Evolutionary conservation across 2,329 filamentous ascomycete genomes (phyloP).

Genomic region (Xylaria arbuscula): DNA sequence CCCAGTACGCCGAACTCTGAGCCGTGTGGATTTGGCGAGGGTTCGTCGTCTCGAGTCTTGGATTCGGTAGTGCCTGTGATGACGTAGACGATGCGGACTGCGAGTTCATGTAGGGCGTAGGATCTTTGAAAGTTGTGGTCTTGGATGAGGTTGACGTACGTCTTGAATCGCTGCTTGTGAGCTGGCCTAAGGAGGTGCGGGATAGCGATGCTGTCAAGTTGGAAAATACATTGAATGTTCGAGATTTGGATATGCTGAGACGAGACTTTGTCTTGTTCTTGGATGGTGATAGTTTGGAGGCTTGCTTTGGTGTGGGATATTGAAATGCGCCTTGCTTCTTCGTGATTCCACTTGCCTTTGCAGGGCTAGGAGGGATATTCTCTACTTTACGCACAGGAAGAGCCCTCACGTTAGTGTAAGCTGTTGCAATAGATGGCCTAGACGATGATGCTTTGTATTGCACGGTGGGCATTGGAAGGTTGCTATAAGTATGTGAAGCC

Average conservation of each 20-base stretch:
- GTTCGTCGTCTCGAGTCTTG: conserved; percentile 25
- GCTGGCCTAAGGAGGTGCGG: conserved; percentile 50
- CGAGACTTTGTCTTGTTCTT: conserved; percentile 34
- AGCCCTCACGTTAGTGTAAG: conserved; percentile 32
- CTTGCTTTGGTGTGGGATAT: conserved; percentile 19
- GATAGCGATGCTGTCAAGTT: conserved; percentile 60
- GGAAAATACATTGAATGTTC: conserved; percentile 58
- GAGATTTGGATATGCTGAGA: conserved; percentile 56
- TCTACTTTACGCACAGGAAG: conserved; percentile 37
- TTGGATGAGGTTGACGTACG: conserved; percentile 52
- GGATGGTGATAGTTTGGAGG: conserved; percentile 17
- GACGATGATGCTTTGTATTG: conserved; percentile 27
- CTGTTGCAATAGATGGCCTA: conserved; percentile 34
- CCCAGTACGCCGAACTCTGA: conserved; percentile 67
- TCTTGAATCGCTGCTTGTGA: conserved; percentile 56
- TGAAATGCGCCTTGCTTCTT: conserved; percentile 37
- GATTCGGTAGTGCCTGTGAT: conserved; percentile 22
- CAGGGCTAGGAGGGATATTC: conserved; percentile 43
- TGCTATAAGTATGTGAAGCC: conserved; percentile 39
- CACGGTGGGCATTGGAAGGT: conserved; percentile 34
- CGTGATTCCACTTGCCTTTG: conserved; percentile 25
- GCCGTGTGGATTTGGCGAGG: conserved; percentile 54
- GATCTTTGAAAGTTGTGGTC: conserved; percentile 19
- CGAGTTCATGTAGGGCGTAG: conserved; percentile 19
- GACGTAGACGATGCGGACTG: conserved; percentile 28